Evolutionary conservation across 2,329 filamentous ascomycete species (phyloP), one percentile per base, ranked within the genome.

Genomic region (Teratosphaeria nubilosa): DNA sequence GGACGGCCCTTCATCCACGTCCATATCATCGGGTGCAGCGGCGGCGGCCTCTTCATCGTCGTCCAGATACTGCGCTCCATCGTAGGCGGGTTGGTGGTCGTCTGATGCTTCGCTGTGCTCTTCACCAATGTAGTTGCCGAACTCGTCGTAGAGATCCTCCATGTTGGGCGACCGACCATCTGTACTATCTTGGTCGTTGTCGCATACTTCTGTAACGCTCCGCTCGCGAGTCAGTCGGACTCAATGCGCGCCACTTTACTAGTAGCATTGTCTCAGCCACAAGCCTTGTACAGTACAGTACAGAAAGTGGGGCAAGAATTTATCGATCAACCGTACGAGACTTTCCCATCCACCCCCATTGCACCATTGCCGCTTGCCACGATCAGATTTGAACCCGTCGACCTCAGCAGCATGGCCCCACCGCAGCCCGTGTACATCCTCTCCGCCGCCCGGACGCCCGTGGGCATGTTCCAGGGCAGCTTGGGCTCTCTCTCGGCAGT

Each of bases 81-180:
- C 83, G 59, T 85, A 84, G 72, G 86, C 85, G 20, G 56, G 37
- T 48, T 48, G 41, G 22, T 48, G 41, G 71, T 90, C 85, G 67
- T 90, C 92, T 69, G 91, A 92, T 70, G 88, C 87, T 58, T 90
- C 94, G 73, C 87, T 87, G 73, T 86, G 87, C 69, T 90, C 90
- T 75, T 96, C 94, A 71, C 94, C 94, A 72, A 97, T 96, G 76
- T 94, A 97, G 78, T 97, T 97, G 70, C 92, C 92, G 77, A 97
- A 97, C 90, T 97, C 92, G 78, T 97, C 92, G 74, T 97, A 96
- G 68, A 96, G 85, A 76, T 96, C 91, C 79, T 96, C 91, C 91
- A 96, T 76, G 70, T 63, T 62, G 60, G 60, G 45, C 45, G 55
- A 56, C 48, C 14, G n/a, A n/a, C n/a, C n/a, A n/a, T n/a, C n/a